Evolutionary conservation across 768 basidiomycete genomes (phyloP).

Genomic region (Phylloporus scabripes): DNA sequence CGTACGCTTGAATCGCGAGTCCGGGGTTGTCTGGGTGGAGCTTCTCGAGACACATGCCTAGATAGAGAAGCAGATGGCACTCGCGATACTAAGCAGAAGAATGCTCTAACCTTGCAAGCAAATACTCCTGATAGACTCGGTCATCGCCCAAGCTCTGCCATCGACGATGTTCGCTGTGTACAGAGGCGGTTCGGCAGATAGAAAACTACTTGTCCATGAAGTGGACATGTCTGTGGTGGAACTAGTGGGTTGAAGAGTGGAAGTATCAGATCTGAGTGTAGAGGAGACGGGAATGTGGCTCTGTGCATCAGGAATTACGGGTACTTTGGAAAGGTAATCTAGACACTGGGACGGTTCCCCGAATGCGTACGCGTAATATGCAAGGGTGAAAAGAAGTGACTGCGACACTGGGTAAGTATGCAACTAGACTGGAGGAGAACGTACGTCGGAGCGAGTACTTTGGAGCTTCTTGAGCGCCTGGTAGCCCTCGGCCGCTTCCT

Average conservation of each 20-base stretch:
- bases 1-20: slow-evolving; percentile 54
- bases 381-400: slow-evolving; percentile 64
- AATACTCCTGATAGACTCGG: slow-evolving; percentile 68
- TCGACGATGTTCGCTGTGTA: slow-evolving; percentile 55
- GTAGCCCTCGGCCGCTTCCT: slow-evolving; percentile 55
- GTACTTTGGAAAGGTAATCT: slow-evolving; percentile 48
- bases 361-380: slow-evolving; percentile 78
- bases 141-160: slow-evolving; percentile 65
- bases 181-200: slow-evolving; percentile 37
- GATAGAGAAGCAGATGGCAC: neutral
- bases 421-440: slow-evolving; percentile 24
- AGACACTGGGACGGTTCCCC: slow-evolving; percentile 63
- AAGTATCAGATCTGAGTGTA: slow-evolving; percentile 38
- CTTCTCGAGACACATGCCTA: slow-evolving; percentile 75
- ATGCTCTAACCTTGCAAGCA: slow-evolving; percentile 65
- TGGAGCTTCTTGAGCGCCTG: slow-evolving; percentile 47
- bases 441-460: slow-evolving; percentile 51
- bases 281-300: slow-evolving; percentile 45
- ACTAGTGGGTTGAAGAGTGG: slow-evolving; percentile 34
- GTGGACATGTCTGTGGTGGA: slow-evolving; percentile 37
- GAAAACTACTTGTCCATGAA: slow-evolving; percentile 47
- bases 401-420: slow-evolving; percentile 26
- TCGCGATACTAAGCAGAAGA: neutral
- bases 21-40: slow-evolving; percentile 44
- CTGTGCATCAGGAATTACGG: slow-evolving; percentile 49